Evolutionary conservation across 1,139 yeast genomes (phyloP).

Genomic region (Pneumocystis oryctolagi): DNA sequence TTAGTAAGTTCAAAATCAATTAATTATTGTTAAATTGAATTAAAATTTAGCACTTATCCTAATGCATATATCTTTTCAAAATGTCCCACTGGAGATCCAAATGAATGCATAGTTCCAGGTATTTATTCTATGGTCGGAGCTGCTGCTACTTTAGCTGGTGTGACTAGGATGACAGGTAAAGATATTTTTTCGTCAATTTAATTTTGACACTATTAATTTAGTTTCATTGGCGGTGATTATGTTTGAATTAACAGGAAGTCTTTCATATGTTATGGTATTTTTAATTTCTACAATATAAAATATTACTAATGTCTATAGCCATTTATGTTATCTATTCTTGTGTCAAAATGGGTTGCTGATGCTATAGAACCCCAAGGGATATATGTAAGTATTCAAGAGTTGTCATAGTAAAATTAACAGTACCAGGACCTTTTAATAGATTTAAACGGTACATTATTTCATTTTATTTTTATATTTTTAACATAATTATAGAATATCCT

Average conservation of each 20-base stretch:
- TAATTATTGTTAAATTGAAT: not conserved
- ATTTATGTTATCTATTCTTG: slow-evolving; percentile 11
- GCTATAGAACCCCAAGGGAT: slow-evolving; percentile 9
- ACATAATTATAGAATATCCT: slow-evolving; percentile 1
- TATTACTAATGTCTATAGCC: slow-evolving; percentile 2
- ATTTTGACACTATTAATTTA: not conserved
- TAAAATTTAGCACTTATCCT: slow-evolving; percentile 23
- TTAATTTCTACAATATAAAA: not conserved
- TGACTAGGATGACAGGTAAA: slow-evolving; percentile 45
- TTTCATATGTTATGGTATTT: slow-evolving; percentile 33
- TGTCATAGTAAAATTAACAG: not conserved
- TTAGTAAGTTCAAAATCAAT: not conserved
- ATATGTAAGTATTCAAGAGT: slow-evolving; percentile 1
- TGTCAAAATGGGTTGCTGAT: slow-evolving; percentile 12
- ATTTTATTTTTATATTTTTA: not conserved
- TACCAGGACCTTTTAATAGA: not conserved
- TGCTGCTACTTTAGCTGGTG: slow-evolving; percentile 57
- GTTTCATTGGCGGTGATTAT: slow-evolving; percentile 41
- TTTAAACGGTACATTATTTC: not conserved
- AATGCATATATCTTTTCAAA: slow-evolving; percentile 16
- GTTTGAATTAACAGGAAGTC: slow-evolving; percentile 47
- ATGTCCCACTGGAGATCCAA: slow-evolving; percentile 17
- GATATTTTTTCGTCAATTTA: slow-evolving; percentile 3
- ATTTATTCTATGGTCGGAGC: slow-evolving; percentile 55
- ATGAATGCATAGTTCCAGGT: slow-evolving; percentile 37